phyloP scores from a whole-genome alignment of 495 filamentous ascomycete genomes.

The Aspergillus bridgeri region DNA sequence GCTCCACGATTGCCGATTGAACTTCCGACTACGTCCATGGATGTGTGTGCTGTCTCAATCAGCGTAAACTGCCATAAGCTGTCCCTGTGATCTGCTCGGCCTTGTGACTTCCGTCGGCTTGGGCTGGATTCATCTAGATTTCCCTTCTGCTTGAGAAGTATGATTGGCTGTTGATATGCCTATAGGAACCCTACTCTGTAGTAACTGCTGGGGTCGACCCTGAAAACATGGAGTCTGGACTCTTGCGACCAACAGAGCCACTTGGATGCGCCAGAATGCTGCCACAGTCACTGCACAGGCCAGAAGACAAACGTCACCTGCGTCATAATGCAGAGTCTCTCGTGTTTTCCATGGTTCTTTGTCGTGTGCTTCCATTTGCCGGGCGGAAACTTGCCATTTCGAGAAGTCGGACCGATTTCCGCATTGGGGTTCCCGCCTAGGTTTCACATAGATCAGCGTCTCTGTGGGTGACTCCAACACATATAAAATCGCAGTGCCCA shows the following conservation, averaged over 20 bases:
- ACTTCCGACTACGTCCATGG: background rate
- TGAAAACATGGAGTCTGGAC: background rate
- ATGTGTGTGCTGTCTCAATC: background rate
- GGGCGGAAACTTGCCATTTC: background rate
- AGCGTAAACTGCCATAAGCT: background rate
- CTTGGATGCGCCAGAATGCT: background rate
- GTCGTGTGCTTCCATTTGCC: no score
- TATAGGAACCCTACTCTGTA: no score
- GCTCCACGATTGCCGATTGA: background rate
- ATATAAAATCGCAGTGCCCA: constrained; percentile 9
- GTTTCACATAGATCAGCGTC: constrained; percentile 5
- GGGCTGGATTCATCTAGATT: background rate
- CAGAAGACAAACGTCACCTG: background rate
- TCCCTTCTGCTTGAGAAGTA: background rate
- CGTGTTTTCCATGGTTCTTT: no score
- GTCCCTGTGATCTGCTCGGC: background rate
- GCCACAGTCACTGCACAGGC: background rate
- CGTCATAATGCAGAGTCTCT: background rate
- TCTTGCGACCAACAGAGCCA: background rate
- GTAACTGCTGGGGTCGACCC: no score
- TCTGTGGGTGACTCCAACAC: background rate
- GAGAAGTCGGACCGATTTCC: constrained; percentile 16
- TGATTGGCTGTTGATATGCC: no score
- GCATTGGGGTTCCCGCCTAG: constrained; percentile 9
- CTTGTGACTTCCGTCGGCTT: background rate